A percentile compares a stretch with the other conserved stretches of the same genome.
These are phyloP conservation scores for Coleophoma eucalyptorum DNA, from an alignment of 2,329 filamentous ascomycete genomes.

Conservation along the genomic window DNA sequence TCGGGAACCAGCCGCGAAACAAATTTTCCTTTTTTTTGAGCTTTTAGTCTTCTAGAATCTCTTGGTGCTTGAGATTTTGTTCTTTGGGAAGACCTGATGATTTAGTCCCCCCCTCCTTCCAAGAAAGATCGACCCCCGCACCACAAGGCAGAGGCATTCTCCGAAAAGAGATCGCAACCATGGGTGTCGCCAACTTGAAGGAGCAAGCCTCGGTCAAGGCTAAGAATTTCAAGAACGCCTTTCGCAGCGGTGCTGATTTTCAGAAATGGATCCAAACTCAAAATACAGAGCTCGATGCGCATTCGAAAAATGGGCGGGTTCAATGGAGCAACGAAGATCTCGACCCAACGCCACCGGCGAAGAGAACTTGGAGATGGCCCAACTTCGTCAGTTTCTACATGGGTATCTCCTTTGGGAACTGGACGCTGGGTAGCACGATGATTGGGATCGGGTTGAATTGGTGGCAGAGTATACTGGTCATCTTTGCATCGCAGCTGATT, in stretches of 20 bases:
- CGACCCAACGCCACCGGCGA: conserved; percentile 32
- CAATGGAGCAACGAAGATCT: conserved; percentile 27
- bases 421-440: conserved; percentile 35
- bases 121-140: too few relatives aligned
- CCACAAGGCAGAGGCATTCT: too few relatives aligned
- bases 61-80: too few relatives aligned
- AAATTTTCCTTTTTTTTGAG: too few relatives aligned
- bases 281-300: conserved; percentile 18
- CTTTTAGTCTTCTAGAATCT: too few relatives aligned
- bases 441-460: conserved; percentile 39
- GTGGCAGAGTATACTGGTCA: conserved; percentile 40
- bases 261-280: conserved; percentile 14
- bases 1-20: too few relatives aligned
- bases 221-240: conserved; percentile 14
- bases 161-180: conserved; percentile 1
- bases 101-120: too few relatives aligned
- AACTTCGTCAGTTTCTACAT: conserved; percentile 37
- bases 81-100: too few relatives aligned
- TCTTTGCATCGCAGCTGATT: conserved; percentile 38
- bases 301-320: conserved; percentile 12
- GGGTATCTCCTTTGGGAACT: conserved; percentile 37
- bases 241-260: conserved; percentile 15
- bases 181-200: conserved; percentile 12
- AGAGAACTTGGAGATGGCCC: conserved; percentile 33
- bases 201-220: conserved; percentile 8